These are phyloP conservation scores for Serendipita sp. DNA, from an alignment of 768 basidiomycete species.

Conservation along the genomic window DNA sequence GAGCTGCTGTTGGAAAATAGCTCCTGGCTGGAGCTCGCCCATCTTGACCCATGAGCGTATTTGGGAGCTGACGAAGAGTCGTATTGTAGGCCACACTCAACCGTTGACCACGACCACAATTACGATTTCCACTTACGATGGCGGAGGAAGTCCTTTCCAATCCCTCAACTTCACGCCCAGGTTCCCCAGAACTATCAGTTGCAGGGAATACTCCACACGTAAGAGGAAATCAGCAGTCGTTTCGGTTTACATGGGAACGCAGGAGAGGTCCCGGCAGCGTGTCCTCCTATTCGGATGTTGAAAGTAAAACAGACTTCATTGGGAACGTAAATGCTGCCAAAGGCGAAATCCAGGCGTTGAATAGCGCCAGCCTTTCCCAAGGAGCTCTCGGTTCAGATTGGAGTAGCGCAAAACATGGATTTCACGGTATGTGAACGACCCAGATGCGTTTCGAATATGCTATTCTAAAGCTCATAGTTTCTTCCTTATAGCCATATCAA, in stretches of 20 bases:
- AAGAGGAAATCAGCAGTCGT: constrained; percentile 28
- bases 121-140: neutral
- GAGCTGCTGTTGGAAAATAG: neutral
- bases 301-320: constrained; percentile 43
- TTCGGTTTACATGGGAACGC: constrained; percentile 65
- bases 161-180: constrained; percentile 3
- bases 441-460: neutral
- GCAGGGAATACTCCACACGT: neutral
- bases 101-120: neutral
- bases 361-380: constrained; percentile 29
- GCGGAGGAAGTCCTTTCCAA: constrained; percentile 2
- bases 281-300: constrained; percentile 54
- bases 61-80: neutral
- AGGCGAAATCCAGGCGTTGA: constrained; percentile 33
- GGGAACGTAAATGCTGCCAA: constrained; percentile 26
- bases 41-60: neutral
- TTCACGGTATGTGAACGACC: constrained; percentile 50
- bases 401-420: constrained; percentile 73
- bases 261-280: constrained; percentile 52
- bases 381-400: constrained; percentile 46
- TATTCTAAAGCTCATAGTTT: neutral
- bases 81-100: neutral
- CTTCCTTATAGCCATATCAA: constrained; percentile 63
- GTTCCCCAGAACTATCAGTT: neutral
- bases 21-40: neutral